These are phyloP conservation scores for Selaginella moellendorffii DNA, from an alignment of 75 land plant species.

Conservation along the genomic window DNA sequence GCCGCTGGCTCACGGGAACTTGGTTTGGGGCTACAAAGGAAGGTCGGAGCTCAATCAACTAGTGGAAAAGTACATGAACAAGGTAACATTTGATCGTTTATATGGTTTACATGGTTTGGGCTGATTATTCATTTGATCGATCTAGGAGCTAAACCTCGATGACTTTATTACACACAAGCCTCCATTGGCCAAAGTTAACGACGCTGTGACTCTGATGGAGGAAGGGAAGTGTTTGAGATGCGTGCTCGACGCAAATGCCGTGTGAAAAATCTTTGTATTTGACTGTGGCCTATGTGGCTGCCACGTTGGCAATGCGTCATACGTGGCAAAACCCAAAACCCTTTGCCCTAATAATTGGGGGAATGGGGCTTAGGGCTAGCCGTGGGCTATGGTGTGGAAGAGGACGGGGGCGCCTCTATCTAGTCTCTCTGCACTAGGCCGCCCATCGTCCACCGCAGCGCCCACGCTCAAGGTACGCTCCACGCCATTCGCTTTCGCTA, in stretches of 20 bases:
- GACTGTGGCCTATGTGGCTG: too few species aligned
- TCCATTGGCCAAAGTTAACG: not conserved
- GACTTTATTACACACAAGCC: slow-evolving; percentile 4
- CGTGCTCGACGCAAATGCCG: too few species aligned
- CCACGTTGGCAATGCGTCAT: too few species aligned
- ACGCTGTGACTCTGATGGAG: not conserved
- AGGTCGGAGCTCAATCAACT: slow-evolving; percentile 11
- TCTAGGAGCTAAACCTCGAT: slow-evolving; percentile 1
- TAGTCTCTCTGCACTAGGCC: not conserved
- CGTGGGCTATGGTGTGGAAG: not conserved
- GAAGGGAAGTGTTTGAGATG: slow-evolving; percentile 6
- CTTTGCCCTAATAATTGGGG: not conserved
- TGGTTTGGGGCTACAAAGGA: slow-evolving; percentile 20
- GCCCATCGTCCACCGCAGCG: not conserved
- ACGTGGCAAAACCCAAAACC: not conserved
- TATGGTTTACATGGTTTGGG: too few species aligned
- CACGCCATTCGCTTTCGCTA: not conserved
- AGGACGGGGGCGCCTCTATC: not conserved
- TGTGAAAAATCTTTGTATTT: too few species aligned
- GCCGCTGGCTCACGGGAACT: slow-evolving; percentile 15
- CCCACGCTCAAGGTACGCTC: not conserved
- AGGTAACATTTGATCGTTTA: too few species aligned
- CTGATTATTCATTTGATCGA: too few species aligned
- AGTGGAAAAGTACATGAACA: slow-evolving; percentile 18
- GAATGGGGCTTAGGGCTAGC: not conserved